These are phyloP conservation scores for Suhomyces maxii DNA, from an alignment of 1,139 yeast species.

Conservation along the genomic window DNA sequence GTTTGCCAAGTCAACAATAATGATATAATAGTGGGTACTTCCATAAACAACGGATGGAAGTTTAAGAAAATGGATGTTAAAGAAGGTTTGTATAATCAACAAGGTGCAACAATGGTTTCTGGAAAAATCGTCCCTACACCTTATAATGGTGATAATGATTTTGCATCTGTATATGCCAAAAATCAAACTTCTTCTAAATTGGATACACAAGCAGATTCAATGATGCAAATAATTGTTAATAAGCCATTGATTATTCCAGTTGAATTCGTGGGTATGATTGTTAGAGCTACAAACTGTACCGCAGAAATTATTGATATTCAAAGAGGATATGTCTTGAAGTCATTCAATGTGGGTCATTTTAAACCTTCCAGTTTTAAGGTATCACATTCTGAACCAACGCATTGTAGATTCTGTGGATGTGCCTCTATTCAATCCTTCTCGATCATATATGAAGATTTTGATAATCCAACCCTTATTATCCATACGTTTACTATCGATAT, in stretches of 20 bases:
- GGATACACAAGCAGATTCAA: neutral
- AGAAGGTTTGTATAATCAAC: constrained; percentile 50
- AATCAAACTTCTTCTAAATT: neutral
- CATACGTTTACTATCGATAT: constrained; percentile 69
- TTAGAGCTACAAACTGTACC: constrained; percentile 51
- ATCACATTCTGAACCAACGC: constrained; percentile 81
- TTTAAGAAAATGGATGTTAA: constrained; percentile 50
- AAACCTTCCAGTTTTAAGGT: constrained; percentile 62
- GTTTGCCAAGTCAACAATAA: constrained; percentile 55
- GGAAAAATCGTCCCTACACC: constrained; percentile 23
- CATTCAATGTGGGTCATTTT: constrained; percentile 61
- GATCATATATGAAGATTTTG: constrained; percentile 65
- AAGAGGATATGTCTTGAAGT: constrained; percentile 63
- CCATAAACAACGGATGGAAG: constrained; percentile 67
- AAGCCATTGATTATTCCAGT: constrained; percentile 43
- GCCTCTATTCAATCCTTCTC: constrained; percentile 75
- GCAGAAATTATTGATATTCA: constrained; percentile 77
- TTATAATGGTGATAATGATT: constrained; percentile 18
- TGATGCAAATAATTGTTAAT: constrained; percentile 15
- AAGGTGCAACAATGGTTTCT: constrained; percentile 32
- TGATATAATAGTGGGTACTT: constrained; percentile 61
- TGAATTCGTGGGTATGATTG: constrained; percentile 70
- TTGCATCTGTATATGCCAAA: constrained; percentile 14
- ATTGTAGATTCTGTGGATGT: constrained; percentile 89
- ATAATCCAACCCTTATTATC: constrained; percentile 57